Percentiles rank a stretch among this genome's conserved stretches.
phyloP scores from a whole-genome alignment of 768 basidiomycete species.

The Chalciporus pseudorubinellus region DNA sequence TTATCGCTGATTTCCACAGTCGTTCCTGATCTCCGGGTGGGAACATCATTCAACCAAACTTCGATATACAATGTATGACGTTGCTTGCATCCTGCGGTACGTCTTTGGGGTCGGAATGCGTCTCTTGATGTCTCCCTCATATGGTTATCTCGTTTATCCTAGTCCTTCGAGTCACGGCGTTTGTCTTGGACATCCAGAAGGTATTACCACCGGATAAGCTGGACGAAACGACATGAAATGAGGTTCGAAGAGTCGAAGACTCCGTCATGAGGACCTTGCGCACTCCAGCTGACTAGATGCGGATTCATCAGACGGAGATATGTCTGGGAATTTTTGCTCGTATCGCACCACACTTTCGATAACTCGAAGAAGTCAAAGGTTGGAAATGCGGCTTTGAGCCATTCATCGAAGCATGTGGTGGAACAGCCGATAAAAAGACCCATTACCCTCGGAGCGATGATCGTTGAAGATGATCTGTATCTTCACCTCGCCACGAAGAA shows the following conservation, averaged over 20 bases:
- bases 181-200: neutral
- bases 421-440: too few species aligned
- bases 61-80: neutral
- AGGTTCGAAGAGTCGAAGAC: neutral
- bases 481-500: too few species aligned
- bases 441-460: neutral
- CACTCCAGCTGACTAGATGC: neutral
- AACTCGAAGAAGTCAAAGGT: neutral
- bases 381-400: neutral
- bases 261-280: neutral
- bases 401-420: neutral
- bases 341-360: constrained; percentile 1
- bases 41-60: too few species aligned
- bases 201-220: neutral
- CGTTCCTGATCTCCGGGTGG: neutral
- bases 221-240: too few species aligned
- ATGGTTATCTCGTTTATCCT: too few species aligned
- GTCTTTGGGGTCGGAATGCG: too few species aligned
- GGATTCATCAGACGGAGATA: neutral
- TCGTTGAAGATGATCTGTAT: neutral
- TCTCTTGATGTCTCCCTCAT: too few species aligned
- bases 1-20: neutral
- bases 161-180: neutral
- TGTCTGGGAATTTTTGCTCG: neutral
- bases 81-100: too few species aligned